Evolutionary conservation across 768 basidiomycete genomes (phyloP), one percentile per base, ranked within the genome.

Genomic region (Neoboletus brunneissimus): DNA sequence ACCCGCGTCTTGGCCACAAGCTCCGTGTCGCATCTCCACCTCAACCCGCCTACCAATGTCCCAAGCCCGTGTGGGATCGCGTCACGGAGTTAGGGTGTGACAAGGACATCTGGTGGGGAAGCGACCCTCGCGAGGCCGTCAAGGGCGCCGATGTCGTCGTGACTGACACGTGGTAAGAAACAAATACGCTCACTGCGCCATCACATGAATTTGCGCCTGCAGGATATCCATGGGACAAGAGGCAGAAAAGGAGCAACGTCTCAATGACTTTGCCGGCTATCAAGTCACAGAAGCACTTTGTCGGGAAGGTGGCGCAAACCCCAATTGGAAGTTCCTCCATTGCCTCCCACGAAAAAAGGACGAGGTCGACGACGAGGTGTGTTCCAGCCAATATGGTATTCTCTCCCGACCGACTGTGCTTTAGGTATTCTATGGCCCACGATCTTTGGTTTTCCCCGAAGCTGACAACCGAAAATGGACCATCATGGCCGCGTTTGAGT

Each of bases 191-290:
- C 25, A 13, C 20, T 12, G 8, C 27, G 8, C 29, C 48, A 23
- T 47, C 16, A 6, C 25, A 9, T 48, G 40, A 22, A 18, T 16
- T 25, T 12, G 15, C 13, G 2, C 18, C 12, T 27, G 15, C 65
- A 95, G 93, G 94, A 94, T 98, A 60, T 98, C 96, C 2, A 98
- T 99, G 97, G 97, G 97, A 18, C 94, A 97, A 73, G 97, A 98
- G 73, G 89, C 87, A 1, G 94, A 98, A 72, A 93, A 94, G 60
- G 90, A 77, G 32, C 85, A 92, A 63, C 86, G 96, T 16, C 71
- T 96, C 42, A 76, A 82, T 48, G 96, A 92, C 56, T 99, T 99
- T 74, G 60, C 82, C 18, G 95, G 97, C 3, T 99, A 91, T 72
- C 97, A 98, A 68, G 86, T 99, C 48, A 98, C 96, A 2, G 94